Conservation (phyloP, 116 monocot genomes). For the Phalaenopsis hybrid region DNA sequence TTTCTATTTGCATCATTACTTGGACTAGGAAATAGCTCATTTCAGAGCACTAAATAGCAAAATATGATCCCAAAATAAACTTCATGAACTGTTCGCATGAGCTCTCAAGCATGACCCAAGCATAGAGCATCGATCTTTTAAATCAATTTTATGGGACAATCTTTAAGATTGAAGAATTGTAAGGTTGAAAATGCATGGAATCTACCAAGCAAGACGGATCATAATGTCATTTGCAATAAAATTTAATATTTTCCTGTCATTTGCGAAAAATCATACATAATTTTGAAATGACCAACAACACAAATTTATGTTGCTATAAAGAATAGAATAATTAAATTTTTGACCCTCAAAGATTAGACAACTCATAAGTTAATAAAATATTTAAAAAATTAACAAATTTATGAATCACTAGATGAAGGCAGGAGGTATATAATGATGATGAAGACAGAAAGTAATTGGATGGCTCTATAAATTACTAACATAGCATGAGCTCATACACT, state of each 20-base stretch:
- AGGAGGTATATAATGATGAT: no score
- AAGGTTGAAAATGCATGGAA: neutral
- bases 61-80: conserved; percentile 9
- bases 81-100: neutral
- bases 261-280: neutral
- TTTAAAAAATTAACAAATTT: neutral
- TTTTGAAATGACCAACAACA: neutral
- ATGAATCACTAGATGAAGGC: neutral
- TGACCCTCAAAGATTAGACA: neutral
- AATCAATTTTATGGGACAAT: neutral
- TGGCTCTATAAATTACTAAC: neutral
- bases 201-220: neutral
- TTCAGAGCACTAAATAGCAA: neutral
- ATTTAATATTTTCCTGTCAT: neutral
- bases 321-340: neutral
- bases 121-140: no score
- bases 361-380: neutral
- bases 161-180: neutral
- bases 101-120: no score
- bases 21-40: no score
- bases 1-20: no score
- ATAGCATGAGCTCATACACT: neutral
- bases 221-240: neutral
- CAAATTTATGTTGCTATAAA: neutral
- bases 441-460: no score